A percentile compares a stretch with the other conserved stretches of the same genome.
Conservation (phyloP, 2,329 filamentous ascomycete genomes). For the Leptographium procerum region DNA sequence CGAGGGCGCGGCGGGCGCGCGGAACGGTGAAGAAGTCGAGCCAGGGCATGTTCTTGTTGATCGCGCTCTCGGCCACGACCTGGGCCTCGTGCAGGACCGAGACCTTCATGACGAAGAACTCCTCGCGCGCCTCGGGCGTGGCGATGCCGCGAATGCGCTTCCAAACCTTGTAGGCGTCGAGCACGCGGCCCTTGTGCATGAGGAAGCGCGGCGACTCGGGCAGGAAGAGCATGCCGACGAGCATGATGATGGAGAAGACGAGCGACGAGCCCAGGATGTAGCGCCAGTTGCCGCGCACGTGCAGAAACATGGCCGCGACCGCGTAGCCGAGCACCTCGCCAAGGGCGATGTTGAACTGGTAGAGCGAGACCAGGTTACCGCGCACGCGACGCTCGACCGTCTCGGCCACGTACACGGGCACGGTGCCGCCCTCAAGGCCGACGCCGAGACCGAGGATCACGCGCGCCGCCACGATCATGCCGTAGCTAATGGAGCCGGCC, state of each 20-base stretch:
- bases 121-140: slow-evolving; percentile 46
- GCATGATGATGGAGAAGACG: slow-evolving; percentile 54
- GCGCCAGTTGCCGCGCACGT: slow-evolving; percentile 59
- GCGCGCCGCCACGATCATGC: slow-evolving; percentile 58
- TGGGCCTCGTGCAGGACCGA: slow-evolving; percentile 46
- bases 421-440: slow-evolving; percentile 62
- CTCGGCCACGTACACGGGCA: slow-evolving; percentile 65
- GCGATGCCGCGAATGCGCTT: slow-evolving; percentile 56
- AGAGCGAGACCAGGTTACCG: slow-evolving; percentile 62
- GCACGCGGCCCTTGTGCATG: slow-evolving; percentile 52
- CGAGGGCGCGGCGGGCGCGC: slow-evolving; percentile 51
- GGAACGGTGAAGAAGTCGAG: slow-evolving; percentile 63
- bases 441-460: slow-evolving; percentile 61
- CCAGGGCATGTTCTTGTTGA: slow-evolving; percentile 52
- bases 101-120: slow-evolving; percentile 64
- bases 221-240: slow-evolving; percentile 58
- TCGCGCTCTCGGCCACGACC: slow-evolving; percentile 35
- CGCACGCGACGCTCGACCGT: slow-evolving; percentile 55
- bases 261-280: slow-evolving; percentile 64
- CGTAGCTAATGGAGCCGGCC: slow-evolving; percentile 56
- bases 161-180: slow-evolving; percentile 58
- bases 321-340: slow-evolving; percentile 65
- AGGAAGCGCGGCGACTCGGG: slow-evolving; percentile 58
- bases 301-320: slow-evolving; percentile 60
- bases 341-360: slow-evolving; percentile 66